phyloP scores from a whole-genome alignment of 106 monocot species.

The Platanthera zijinensis region DNA sequence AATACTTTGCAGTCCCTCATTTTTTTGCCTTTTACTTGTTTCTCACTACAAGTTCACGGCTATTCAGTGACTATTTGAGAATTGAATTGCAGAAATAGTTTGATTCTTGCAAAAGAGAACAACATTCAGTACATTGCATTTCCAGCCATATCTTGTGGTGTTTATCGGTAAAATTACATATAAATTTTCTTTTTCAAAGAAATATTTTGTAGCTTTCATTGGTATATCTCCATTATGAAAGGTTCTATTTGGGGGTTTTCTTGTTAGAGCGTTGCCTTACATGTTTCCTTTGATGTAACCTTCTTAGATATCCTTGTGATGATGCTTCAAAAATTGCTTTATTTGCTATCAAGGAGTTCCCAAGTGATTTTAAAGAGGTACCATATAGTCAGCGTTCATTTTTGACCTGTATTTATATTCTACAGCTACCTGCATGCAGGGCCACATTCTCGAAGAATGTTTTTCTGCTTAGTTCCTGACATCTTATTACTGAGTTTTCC shows the following conservation, averaged over 20 bases:
- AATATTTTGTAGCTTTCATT: neutral
- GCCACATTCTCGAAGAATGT: neutral
- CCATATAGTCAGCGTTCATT: neutral
- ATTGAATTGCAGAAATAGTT: conserved; percentile 55
- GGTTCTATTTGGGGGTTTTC: neutral
- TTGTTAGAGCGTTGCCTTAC: neutral
- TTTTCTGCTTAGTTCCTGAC: too few relatives aligned
- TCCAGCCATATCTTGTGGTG: conserved; percentile 95
- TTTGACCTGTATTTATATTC: neutral
- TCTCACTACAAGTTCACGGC: neutral
- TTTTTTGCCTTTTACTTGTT: neutral
- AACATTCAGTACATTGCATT: conserved; percentile 86
- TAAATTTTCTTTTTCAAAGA: neutral
- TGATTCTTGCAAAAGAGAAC: conserved; percentile 84
- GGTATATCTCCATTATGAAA: neutral
- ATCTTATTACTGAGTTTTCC: too few relatives aligned
- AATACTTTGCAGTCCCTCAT: neutral
- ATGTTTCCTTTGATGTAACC: conserved; percentile 1
- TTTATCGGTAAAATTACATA: conserved; percentile 50
- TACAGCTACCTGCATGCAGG: neutral
- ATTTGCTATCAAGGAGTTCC: conserved; percentile 59
- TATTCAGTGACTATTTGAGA: neutral
- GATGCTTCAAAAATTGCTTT: conserved; percentile 78
- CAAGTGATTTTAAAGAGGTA: conserved; percentile 81
- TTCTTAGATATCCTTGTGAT: conserved; percentile 61